Conservation (phyloP, 2,329 filamentous ascomycete species). For the Metarhizium robertsii region DNA sequence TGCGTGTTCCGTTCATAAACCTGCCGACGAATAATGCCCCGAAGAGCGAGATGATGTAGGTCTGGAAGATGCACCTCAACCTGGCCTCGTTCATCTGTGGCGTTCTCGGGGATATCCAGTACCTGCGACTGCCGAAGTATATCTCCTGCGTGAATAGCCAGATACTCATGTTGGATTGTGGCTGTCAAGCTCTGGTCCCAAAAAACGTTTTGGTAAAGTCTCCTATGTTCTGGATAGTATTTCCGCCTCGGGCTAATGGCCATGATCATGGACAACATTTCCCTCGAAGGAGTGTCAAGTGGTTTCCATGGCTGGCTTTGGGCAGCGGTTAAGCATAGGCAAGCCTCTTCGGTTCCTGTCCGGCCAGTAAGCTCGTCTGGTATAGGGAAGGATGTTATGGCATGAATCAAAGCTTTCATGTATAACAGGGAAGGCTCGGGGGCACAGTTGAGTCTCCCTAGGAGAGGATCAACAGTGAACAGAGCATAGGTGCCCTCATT, state of each 20-base stretch:
- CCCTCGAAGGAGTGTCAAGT: conserved; percentile 8
- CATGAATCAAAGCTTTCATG: conserved; percentile 49
- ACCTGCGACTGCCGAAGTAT: conserved; percentile 22
- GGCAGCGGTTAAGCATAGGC: conserved; percentile 37
- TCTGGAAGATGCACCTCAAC: background rate
- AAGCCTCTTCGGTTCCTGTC: conserved; percentile 53
- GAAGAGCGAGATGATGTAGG: background rate
- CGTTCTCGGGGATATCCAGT: conserved; percentile 14
- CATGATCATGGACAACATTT: background rate
- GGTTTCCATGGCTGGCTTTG: conserved; percentile 39
- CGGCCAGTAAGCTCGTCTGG: conserved; percentile 47
- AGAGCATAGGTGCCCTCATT: conserved; percentile 4
- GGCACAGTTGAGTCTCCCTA: conserved; percentile 48
- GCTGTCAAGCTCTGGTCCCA: conserved; percentile 24
- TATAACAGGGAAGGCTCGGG: conserved; percentile 46
- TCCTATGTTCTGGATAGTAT: conserved; percentile 27
- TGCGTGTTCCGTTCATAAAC: no score
- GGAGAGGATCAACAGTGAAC: conserved; percentile 42
- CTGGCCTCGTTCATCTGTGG: background rate
- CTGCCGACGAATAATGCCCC: conserved; percentile 14
- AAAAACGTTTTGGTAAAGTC: conserved; percentile 22
- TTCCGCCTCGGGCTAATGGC: conserved; percentile 5
- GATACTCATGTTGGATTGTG: conserved; percentile 28
- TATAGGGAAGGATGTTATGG: conserved; percentile 47
- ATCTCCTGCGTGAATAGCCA: conserved; percentile 16